A percentile compares a stretch with the other conserved stretches of the same genome.
Conservation (phyloP, 768 basidiomycete species). For the Galerina sulciceps region DNA sequence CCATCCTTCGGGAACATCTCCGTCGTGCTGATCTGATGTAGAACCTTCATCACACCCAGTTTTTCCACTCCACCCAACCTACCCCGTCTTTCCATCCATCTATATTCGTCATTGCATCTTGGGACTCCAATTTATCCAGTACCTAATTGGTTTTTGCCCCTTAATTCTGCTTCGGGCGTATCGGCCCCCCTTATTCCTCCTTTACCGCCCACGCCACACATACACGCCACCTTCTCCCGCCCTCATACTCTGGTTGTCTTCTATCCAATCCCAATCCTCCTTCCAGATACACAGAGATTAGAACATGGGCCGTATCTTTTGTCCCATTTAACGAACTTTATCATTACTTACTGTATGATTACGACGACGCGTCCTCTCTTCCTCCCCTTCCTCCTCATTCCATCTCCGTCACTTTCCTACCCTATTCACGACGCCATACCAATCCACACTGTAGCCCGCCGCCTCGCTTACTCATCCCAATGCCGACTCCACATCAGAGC, state of each 20-base stretch:
- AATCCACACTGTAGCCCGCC: neutral
- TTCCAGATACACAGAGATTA: too few relatives aligned
- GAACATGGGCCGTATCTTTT: too few relatives aligned
- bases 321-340: neutral
- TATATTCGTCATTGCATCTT: constrained; percentile 3
- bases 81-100: neutral
- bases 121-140: constrained; percentile 8
- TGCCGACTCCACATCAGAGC: neutral
- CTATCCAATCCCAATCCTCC: neutral
- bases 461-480: neutral
- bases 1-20: constrained; percentile 72
- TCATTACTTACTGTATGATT: constrained; percentile 10
- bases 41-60: neutral
- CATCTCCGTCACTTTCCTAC: too few relatives aligned
- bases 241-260: neutral
- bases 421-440: neutral
- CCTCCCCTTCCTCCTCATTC: neutral
- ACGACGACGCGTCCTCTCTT: constrained; percentile 10
- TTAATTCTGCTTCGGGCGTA: neutral
- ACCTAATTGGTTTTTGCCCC: neutral
- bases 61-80: neutral
- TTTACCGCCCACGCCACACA: neutral
- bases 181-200: neutral
- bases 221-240: neutral
- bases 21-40: constrained; percentile 72